Conservation (phyloP, 768 basidiomycete species). For the Podaxis sp. region DNA sequence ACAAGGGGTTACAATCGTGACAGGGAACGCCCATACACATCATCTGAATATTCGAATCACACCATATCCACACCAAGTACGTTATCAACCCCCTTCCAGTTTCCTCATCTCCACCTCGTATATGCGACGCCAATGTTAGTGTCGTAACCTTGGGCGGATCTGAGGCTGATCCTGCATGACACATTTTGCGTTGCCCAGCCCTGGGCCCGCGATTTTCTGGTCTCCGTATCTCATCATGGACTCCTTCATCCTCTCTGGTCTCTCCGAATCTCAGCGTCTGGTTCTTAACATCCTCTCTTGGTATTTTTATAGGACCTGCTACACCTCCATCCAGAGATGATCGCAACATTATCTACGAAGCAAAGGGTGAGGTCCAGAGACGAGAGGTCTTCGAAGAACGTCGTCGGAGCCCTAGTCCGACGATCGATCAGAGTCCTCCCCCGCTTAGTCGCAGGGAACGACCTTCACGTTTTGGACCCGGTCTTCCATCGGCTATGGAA, state of each 20-base stretch:
- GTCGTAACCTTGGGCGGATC: not conserved
- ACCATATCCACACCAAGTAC: slow-evolving; percentile 50
- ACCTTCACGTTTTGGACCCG: slow-evolving; percentile 9
- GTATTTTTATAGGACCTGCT: slow-evolving; percentile 10
- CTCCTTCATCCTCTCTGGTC: slow-evolving; percentile 14
- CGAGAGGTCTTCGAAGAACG: slow-evolving; percentile 4
- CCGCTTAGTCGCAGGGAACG: slow-evolving; percentile 2
- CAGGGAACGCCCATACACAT: slow-evolving; percentile 28
- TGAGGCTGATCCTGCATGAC: not conserved
- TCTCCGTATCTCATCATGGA: slow-evolving; percentile 10
- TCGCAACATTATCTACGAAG: slow-evolving; percentile 8
- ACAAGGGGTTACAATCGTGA: slow-evolving; percentile 22
- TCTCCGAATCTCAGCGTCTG: slow-evolving; percentile 9
- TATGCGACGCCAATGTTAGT: slow-evolving; percentile 21
- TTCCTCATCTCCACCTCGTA: slow-evolving; percentile 31
- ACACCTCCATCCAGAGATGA: slow-evolving; percentile 13
- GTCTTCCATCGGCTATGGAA: not conserved
- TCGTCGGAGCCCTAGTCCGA: slow-evolving; percentile 3
- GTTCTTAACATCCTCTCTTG: slow-evolving; percentile 13
- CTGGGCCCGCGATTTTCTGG: not conserved
- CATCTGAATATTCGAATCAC: slow-evolving; percentile 29
- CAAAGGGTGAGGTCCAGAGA: not conserved
- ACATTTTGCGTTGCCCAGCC: not conserved
- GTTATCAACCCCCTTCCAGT: slow-evolving; percentile 56
- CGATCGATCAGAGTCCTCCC: not conserved